A percentile compares a stretch with the other conserved stretches of the same genome.
These are phyloP conservation scores for Calophaca sinica DNA, from an alignment of 306 rosid genomes.

Conservation along the genomic window DNA sequence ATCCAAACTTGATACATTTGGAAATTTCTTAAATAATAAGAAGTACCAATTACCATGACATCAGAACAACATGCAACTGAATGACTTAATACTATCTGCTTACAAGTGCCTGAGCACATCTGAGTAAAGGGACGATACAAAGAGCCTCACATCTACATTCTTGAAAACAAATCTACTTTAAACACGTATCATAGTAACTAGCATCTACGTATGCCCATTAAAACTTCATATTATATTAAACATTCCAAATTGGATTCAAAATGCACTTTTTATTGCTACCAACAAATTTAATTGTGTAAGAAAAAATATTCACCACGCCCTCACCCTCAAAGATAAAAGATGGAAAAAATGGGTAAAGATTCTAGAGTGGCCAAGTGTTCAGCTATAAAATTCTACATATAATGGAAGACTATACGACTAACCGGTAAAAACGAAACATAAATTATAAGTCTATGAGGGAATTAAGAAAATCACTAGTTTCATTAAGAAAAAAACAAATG, in stretches of 20 bases:
- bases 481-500: too few relatives aligned
- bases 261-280: too few relatives aligned
- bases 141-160: neutral
- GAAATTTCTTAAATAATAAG: slow-evolving; percentile 44
- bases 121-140: neutral
- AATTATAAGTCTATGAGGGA: too few relatives aligned
- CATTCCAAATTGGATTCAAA: neutral
- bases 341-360: too few relatives aligned
- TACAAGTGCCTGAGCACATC: neutral
- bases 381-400: too few relatives aligned
- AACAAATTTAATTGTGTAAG: too few relatives aligned
- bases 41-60: slow-evolving; percentile 23
- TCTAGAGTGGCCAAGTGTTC: too few relatives aligned
- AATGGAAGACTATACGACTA: too few relatives aligned
- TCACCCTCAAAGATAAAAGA: too few relatives aligned
- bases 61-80: slow-evolving; percentile 27
- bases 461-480: too few relatives aligned
- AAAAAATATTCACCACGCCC: too few relatives aligned
- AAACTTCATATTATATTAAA: neutral
- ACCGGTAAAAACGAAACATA: too few relatives aligned
- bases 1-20: slow-evolving; percentile 39
- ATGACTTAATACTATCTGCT: neutral
- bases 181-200: neutral
- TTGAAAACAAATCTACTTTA: neutral
- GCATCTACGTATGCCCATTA: neutral